A percentile compares a stretch with the other conserved stretches of the same genome.
Conservation (phyloP, 2,329 filamentous ascomycete genomes). For the Hypomyces perniciosus region DNA sequence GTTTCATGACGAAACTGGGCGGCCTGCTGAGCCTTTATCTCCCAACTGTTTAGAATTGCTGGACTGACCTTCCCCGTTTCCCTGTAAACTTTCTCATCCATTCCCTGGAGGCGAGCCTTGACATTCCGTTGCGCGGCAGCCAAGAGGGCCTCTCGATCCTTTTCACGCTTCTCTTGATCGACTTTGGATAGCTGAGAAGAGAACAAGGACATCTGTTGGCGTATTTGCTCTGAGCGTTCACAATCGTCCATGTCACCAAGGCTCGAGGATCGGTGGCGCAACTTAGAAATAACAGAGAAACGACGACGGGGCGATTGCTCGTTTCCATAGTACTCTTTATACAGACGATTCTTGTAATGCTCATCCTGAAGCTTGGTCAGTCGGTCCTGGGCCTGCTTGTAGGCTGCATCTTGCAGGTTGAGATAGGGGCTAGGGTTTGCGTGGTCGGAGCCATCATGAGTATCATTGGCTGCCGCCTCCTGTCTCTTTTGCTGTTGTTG, state of each 20-base stretch:
- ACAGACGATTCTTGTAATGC: conserved; percentile 54
- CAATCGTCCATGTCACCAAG: conserved; percentile 61
- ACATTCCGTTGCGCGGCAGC: conserved; percentile 81
- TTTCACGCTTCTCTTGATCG: conserved; percentile 66
- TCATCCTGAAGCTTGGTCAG: conserved; percentile 75
- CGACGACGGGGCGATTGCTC: conserved; percentile 33
- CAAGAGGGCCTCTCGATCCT: conserved; percentile 69
- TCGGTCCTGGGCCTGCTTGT: conserved; percentile 77
- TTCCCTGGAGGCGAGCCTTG: conserved; percentile 66
- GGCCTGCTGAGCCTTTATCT: conserved; percentile 64
- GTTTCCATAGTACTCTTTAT: conserved; percentile 71
- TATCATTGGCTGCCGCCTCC: conserved; percentile 40
- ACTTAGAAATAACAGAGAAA: conserved; percentile 48
- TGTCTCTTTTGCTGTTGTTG: conserved; percentile 58
- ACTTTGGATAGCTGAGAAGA: conserved; percentile 61
- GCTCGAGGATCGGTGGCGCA: conserved; percentile 60
- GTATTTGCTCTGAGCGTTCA: conserved; percentile 64
- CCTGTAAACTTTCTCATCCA: conserved; percentile 74
- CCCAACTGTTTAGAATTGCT: conserved; percentile 68
- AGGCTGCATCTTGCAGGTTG: conserved; percentile 78
- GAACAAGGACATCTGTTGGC: conserved; percentile 73
- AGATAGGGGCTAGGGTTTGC: conserved; percentile 45
- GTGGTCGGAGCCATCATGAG: conserved; percentile 28
- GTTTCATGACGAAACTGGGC: conserved; percentile 59
- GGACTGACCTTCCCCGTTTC: conserved; percentile 70